Evolutionary conservation across 2,329 filamentous ascomycete species (phyloP).

Genomic region (Scedosporium boydii): DNA sequence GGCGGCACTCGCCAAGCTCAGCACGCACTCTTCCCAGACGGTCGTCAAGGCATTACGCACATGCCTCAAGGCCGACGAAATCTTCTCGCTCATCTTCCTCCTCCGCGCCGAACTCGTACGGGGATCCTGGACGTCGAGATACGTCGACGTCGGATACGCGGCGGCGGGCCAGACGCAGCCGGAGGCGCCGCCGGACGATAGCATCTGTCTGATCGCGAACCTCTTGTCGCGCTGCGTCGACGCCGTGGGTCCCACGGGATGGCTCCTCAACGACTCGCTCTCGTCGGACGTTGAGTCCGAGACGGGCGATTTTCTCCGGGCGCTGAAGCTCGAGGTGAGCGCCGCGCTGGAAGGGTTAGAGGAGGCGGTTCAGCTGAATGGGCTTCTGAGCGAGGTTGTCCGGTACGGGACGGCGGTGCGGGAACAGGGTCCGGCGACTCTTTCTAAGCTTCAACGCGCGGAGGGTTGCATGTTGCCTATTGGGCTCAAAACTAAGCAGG

Average conservation of each 20-base stretch:
- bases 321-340: slow-evolving; percentile 58
- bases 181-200: slow-evolving; percentile 50
- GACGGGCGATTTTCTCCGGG: slow-evolving; percentile 53
- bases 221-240: slow-evolving; percentile 66
- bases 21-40: slow-evolving; percentile 48
- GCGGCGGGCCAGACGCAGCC: slow-evolving; percentile 14
- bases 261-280: slow-evolving; percentile 54
- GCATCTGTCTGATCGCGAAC: slow-evolving; percentile 61
- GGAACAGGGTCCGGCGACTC: not conserved
- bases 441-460: not conserved
- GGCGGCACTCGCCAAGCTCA: slow-evolving; percentile 59
- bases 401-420: slow-evolving; percentile 42
- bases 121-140: slow-evolving; percentile 67
- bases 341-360: slow-evolving; percentile 64
- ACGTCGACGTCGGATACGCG: slow-evolving; percentile 47
- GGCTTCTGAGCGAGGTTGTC: slow-evolving; percentile 56
- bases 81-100: slow-evolving; percentile 61
- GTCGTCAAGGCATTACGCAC: slow-evolving; percentile 56
- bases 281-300: slow-evolving; percentile 35
- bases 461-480: slow-evolving; percentile 51
- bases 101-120: slow-evolving; percentile 64
- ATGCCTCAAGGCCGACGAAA: slow-evolving; percentile 56
- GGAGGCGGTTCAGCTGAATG: slow-evolving; percentile 56
- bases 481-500: slow-evolving; percentile 54
- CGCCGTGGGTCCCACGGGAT: slow-evolving; percentile 64